phyloP scores from a whole-genome alignment of 768 basidiomycete species.

The Calocybe gangraenosa region DNA sequence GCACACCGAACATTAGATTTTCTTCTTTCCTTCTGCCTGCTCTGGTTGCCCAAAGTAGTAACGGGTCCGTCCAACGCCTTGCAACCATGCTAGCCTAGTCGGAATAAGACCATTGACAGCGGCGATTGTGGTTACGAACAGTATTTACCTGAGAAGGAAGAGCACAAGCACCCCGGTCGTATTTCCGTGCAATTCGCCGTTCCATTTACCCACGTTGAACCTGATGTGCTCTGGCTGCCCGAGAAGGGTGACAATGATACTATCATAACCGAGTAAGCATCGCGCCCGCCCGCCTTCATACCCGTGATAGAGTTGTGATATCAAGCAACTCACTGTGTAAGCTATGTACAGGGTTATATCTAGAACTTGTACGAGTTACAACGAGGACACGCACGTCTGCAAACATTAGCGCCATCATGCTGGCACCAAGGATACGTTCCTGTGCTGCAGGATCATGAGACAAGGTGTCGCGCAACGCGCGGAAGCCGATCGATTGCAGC shows the following conservation, averaged over 20 bases:
- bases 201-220: conserved; percentile 54
- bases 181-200: conserved; percentile 73
- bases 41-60: conserved; percentile 15
- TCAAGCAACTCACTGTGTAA: conserved; percentile 54
- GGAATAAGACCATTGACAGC: conserved; percentile 1
- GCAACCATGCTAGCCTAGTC: conserved; percentile 19
- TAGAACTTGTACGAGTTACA: background rate
- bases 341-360: conserved; percentile 25
- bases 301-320: background rate
- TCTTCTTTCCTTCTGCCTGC: conserved; percentile 4
- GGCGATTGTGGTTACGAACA: background rate
- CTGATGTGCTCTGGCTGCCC: conserved; percentile 55
- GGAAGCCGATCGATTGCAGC: conserved; percentile 62
- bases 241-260: conserved; percentile 53
- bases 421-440: conserved; percentile 64
- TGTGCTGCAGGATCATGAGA: conserved; percentile 54
- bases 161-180: conserved; percentile 60
- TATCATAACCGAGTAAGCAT: conserved; percentile 29
- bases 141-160: conserved; percentile 47
- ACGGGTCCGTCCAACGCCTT: conserved; percentile 18
- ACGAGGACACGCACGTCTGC: conserved; percentile 56
- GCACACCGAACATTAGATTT: conserved; percentile 1
- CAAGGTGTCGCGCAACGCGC: conserved; percentile 59
- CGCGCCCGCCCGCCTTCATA: background rate
- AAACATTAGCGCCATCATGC: conserved; percentile 57